Percentiles rank a stretch among this genome's conserved stretches.
Conservation (phyloP, 1,284 basidiomycete species). For the Trichosporon ovoides region DNA sequence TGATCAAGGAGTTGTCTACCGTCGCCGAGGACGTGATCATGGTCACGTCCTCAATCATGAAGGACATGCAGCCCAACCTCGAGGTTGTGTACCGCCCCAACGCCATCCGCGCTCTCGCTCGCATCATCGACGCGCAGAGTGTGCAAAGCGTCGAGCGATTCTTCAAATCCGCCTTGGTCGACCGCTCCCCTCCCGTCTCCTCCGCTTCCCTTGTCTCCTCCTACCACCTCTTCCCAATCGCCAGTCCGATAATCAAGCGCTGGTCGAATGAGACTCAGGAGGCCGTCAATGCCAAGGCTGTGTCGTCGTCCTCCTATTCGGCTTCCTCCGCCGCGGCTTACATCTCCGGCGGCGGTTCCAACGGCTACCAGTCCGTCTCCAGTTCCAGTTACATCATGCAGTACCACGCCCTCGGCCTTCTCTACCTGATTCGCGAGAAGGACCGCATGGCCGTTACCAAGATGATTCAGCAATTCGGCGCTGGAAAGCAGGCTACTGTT, state of each 20-base stretch:
- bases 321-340: slow-evolving; percentile 56
- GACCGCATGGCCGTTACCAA: slow-evolving; percentile 99
- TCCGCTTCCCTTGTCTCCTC: slow-evolving; percentile 94
- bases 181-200: slow-evolving; percentile 91
- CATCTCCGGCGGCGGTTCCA: slow-evolving; percentile 30
- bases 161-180: slow-evolving; percentile 99
- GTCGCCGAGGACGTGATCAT: slow-evolving; percentile 99
- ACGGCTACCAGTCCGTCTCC: slow-evolving; percentile 68
- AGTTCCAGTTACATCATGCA: slow-evolving; percentile 90
- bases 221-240: slow-evolving; percentile 90
- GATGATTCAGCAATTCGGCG: slow-evolving; percentile 96
- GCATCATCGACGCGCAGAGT: slow-evolving; percentile 75
- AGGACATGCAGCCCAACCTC: slow-evolving; percentile 99
- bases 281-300: slow-evolving; percentile 83
- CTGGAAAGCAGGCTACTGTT: slow-evolving; percentile 66
- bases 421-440: slow-evolving; percentile 93
- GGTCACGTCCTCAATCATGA: slow-evolving; percentile 99
- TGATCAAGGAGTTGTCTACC: slow-evolving; percentile 94
- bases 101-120: slow-evolving; percentile 90
- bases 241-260: slow-evolving; percentile 90
- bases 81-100: slow-evolving; percentile 99
- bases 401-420: slow-evolving; percentile 91
- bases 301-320: slow-evolving; percentile 54
- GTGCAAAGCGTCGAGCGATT: slow-evolving; percentile 97
- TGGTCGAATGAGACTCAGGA: slow-evolving; percentile 99